These are phyloP conservation scores for Scedosporium dehoogii DNA, from an alignment of 2,329 filamentous ascomycete genomes.

Conservation along the genomic window DNA sequence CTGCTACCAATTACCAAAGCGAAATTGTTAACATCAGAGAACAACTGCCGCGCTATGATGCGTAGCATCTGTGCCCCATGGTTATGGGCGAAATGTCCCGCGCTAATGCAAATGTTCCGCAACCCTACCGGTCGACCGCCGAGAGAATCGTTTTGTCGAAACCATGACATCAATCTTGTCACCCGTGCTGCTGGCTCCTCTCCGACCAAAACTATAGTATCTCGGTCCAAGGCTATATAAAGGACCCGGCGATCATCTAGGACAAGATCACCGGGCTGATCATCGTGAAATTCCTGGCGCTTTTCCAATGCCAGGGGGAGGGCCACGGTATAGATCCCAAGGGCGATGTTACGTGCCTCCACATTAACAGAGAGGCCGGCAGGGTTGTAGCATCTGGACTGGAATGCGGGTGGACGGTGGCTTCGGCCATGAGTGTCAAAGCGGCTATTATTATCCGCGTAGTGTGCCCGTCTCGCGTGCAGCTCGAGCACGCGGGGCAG, in stretches of 20 bases:
- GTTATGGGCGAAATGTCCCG: not conserved
- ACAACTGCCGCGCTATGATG: not conserved
- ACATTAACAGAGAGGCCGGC: not conserved
- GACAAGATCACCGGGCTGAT: not conserved
- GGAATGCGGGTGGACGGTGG: not conserved
- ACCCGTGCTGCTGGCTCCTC: not conserved
- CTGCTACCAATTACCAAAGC: not conserved
- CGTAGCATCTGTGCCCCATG: not conserved
- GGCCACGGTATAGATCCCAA: not conserved
- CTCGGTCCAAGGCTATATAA: not conserved
- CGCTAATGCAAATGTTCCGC: not conserved
- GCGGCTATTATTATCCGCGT: not conserved
- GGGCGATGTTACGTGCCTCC: not conserved
- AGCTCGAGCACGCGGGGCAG: constrained; percentile 1
- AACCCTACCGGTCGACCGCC: not conserved
- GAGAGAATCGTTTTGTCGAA: not conserved
- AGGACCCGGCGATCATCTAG: not conserved
- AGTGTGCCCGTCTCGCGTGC: not conserved
- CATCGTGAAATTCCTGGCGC: not conserved
- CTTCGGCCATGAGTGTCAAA: not conserved
- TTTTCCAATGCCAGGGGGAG: not conserved
- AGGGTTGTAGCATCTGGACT: not conserved
- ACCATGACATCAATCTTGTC: not conserved
- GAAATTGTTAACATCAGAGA: not conserved
- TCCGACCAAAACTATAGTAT: not conserved